Conservation (phyloP, 2,329 filamentous ascomycete species). For the Scedosporium apiospermum region DNA sequence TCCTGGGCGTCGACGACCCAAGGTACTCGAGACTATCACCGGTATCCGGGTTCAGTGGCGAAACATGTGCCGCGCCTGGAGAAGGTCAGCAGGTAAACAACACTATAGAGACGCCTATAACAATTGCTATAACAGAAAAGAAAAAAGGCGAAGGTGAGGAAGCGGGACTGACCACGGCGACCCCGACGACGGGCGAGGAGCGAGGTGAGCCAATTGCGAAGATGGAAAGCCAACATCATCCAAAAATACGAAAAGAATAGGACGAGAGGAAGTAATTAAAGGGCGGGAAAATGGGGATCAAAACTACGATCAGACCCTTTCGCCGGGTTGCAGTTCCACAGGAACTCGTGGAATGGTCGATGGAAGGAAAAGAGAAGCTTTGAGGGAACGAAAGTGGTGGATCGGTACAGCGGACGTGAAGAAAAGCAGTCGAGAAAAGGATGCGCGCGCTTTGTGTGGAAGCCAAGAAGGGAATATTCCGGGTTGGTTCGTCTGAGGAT, state of each 20-base stretch:
- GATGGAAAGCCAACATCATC: neutral
- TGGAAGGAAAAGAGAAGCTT: neutral
- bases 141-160: neutral
- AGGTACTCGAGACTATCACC: slow-evolving; percentile 17
- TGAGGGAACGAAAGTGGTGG: neutral
- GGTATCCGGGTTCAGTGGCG: slow-evolving; percentile 14
- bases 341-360: neutral
- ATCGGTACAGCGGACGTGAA: neutral
- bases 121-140: neutral
- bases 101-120: neutral
- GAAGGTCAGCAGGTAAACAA: neutral
- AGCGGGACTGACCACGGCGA: neutral
- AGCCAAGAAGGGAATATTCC: neutral
- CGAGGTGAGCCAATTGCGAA: neutral
- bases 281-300: neutral
- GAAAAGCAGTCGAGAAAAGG: neutral
- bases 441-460: neutral
- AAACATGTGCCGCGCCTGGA: slow-evolving; percentile 3
- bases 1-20: slow-evolving; percentile 19
- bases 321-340: neutral
- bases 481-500: neutral
- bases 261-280: neutral
- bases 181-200: neutral
- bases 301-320: slow-evolving; percentile 4
- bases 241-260: neutral